Evolutionary conservation across 768 basidiomycete genomes (phyloP), one percentile per base, ranked within the genome.

Genomic region (Rhizopogon vulgaris): DNA sequence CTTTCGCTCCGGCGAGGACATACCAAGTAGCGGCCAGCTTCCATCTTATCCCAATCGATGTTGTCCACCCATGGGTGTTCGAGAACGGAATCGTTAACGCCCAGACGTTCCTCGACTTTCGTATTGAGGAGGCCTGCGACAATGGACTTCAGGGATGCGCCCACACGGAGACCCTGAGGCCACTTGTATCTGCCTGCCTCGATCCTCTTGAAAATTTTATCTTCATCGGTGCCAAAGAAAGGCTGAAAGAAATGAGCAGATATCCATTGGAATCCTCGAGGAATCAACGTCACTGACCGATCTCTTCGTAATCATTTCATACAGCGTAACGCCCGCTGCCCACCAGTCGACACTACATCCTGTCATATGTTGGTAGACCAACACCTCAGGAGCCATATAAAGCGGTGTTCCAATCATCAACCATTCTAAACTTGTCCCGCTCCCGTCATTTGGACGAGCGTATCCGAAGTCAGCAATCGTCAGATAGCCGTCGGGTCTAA

Each of bases 401-500:
- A 64, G 52, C 7, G 69, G 63, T 7, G 80, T 79, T 3, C 81
- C 79, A 2, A 74, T 62, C 32, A 59, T 52, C 4, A 54, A 38
- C 73, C 75, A 80, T 9, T 27, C 32, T 4, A 52, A 28, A 4
- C 25, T 48, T 4, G 53, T 47, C 6, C 62, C 59, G 34, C 54
- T 62, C 0, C 65, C 54, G 5, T 53, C 32, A 15, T 66, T 57
- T 2, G 40, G 37, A 32, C 62, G 56, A 1, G 76, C 68, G 22
- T 65, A 53, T 3, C 80, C 80, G 56, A 85, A 79, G 58, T 84
- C 82, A 8, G 72, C 71, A 1, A 84, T 53, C 51, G 67, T 61
- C 25, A 83, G 67, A 57, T 84, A 84, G 24, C 82, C 82, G 58
- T 80, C 78, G 2, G 69, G 57, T 39, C 77, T 79, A 52, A 84